Conservation (phyloP, 1,284 basidiomycete species). For the Apiotrichum montevideense region DNA sequence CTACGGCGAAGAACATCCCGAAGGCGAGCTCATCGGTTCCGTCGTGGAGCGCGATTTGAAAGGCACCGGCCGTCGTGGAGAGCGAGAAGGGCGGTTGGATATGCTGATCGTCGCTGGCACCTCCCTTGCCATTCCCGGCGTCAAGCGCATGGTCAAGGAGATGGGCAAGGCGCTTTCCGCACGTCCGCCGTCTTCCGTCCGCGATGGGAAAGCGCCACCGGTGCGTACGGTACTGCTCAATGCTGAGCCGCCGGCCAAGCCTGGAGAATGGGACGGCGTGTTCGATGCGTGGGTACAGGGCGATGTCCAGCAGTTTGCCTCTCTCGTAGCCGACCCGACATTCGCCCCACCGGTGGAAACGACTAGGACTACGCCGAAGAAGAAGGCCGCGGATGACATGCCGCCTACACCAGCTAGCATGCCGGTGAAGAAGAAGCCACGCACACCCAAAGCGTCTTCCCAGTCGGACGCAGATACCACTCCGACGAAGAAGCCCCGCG, state of each 20-base stretch:
- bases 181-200: slow-evolving; percentile 9
- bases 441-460: background rate
- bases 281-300: slow-evolving; percentile 90
- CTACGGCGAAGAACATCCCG: slow-evolving; percentile 82
- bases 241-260: slow-evolving; percentile 78
- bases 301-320: slow-evolving; percentile 74
- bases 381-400: background rate
- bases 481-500: background rate
- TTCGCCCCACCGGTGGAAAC: slow-evolving; percentile 6
- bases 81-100: slow-evolving; percentile 51
- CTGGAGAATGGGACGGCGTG: slow-evolving; percentile 79
- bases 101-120: slow-evolving; percentile 86
- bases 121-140: slow-evolving; percentile 81
- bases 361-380: slow-evolving; percentile 1
- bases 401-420: slow-evolving; percentile 1
- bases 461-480: background rate
- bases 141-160: slow-evolving; percentile 86
- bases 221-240: slow-evolving; percentile 78
- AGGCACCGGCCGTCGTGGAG: slow-evolving; percentile 48
- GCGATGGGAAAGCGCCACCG: slow-evolving; percentile 38
- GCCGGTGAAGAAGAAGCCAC: slow-evolving; percentile 3
- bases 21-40: slow-evolving; percentile 79
- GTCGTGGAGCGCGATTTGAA: slow-evolving; percentile 69
- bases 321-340: slow-evolving; percentile 17
- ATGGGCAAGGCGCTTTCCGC: slow-evolving; percentile 70